phyloP scores from a whole-genome alignment of 352 stramenopile species.

The Pythium apleroticum region DNA sequence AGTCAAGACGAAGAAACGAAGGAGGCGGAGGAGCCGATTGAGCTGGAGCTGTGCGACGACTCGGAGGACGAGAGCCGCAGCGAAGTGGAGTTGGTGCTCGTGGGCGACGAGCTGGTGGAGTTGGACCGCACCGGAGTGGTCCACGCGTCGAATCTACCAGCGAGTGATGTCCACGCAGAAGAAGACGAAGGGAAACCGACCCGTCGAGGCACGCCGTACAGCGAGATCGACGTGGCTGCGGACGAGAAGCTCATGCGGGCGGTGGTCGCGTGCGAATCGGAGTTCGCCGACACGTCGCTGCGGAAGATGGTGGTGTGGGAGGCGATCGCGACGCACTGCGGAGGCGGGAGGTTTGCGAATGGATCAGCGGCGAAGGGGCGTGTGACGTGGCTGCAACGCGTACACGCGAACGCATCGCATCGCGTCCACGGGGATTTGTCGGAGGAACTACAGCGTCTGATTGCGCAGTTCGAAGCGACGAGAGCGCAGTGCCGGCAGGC shows the following conservation, averaged over 20 bases:
- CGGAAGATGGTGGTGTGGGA: not conserved
- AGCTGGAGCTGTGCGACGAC: not conserved
- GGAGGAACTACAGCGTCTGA: not conserved
- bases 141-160: no score
- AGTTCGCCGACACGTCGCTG: not conserved
- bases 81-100: not conserved
- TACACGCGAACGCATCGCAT: not conserved
- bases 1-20: not conserved
- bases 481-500: not conserved
- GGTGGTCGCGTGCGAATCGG: not conserved
- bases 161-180: not conserved
- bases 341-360: not conserved
- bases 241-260: not conserved
- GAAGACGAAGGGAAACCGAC: not conserved
- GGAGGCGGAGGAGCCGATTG: not conserved
- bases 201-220: not conserved
- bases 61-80: not conserved
- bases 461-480: not conserved
- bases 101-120: not conserved
- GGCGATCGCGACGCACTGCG: not conserved
- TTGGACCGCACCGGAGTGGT: not conserved
- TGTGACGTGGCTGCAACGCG: not conserved
- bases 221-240: not conserved
- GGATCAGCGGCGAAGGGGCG: not conserved
- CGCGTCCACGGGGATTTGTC: not conserved